phyloP scores from a whole-genome alignment of 2,329 filamentous ascomycete genomes.

The Pezicula neosporulosa region DNA sequence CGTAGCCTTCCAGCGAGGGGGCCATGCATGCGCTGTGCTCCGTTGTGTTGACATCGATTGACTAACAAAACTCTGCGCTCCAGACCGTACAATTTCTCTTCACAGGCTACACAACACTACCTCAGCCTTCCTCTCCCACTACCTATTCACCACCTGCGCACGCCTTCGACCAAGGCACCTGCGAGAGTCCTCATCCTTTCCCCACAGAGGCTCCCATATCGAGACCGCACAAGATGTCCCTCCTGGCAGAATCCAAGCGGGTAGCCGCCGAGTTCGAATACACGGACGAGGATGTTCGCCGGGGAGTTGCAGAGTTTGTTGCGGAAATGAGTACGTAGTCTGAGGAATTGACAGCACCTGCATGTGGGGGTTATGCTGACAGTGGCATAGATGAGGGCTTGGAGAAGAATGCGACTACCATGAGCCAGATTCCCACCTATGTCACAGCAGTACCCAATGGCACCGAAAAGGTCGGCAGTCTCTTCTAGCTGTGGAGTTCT shows the following conservation, averaged over 20 bases:
- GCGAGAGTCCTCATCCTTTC: constrained; percentile 52
- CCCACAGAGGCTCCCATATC: constrained; percentile 51
- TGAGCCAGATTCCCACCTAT: constrained; percentile 97
- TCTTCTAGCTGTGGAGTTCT: background rate
- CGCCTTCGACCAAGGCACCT: constrained; percentile 43
- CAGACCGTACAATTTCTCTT: constrained; percentile 52
- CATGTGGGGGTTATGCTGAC: background rate
- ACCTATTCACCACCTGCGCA: constrained; percentile 41
- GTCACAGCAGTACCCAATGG: constrained; percentile 95
- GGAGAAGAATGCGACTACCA: constrained; percentile 68
- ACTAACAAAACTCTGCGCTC: constrained; percentile 12
- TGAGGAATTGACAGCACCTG: background rate
- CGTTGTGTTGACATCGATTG: background rate
- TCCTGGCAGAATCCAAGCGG: constrained; percentile 69
- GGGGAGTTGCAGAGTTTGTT: constrained; percentile 81
- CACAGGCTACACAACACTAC: constrained; percentile 29
- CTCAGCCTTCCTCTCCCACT: constrained; percentile 23
- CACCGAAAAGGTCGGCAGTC: constrained; percentile 76
- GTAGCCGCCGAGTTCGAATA: constrained; percentile 87
- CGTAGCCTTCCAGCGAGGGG: constrained; percentile 7
- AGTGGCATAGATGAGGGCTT: constrained; percentile 69
- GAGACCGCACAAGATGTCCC: constrained; percentile 55
- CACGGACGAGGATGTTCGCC: constrained; percentile 71
- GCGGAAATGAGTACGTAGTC: constrained; percentile 68
- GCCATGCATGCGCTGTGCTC: too few relatives aligned